Evolutionary conservation across 2,329 filamentous ascomycete species (phyloP), one percentile per base, ranked within the genome.

Genomic region (Calonectria naviculata): DNA sequence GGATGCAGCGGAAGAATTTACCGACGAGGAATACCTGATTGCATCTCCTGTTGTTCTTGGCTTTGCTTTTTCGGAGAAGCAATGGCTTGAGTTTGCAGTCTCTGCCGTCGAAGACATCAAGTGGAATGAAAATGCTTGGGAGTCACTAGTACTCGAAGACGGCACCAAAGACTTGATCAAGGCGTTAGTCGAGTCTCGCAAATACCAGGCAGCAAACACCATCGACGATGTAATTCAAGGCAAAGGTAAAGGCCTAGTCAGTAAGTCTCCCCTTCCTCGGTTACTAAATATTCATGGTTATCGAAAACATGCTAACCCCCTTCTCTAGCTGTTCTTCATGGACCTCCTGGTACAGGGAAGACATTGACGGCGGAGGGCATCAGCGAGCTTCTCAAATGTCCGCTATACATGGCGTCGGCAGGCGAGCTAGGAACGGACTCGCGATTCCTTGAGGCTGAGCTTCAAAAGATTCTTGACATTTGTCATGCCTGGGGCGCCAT

Each of bases 51-150:
- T 97, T 0, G 94, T 97, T 0, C 88, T 97, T 2, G 95, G 95
- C 0, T 98, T 97, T 77, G 91, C 94, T 1, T 97, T 98, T 81
- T 91, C 90, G 1, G 94, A 97, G 83, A 98, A 97, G 83, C 87
- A 94, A 12, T 98, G 95, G 95, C 89, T 97, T 0, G 94, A 98
- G 80, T 95, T 98, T 77, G 92, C 91, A 0, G 92, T 98, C 24
- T 94, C 93, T 0, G 92, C 92, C 1, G 89, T 98, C 72, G 89
- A 90, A 52, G 93, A 97, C 5, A 96, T 98, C 72, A 88, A 91
- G 41, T 98, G 94, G 94, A 96, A 97, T 78, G 90, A 93, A 47
- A 88, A 91, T 17, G 95, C 95, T 0, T 98, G 97, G 83, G 90
- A 93, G 60, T 95, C 93, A 0, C 87, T 98, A 34, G 94, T 98